These are phyloP conservation scores for Geotrichum bryndzae DNA, from an alignment of 1,139 yeast genomes.

Conservation along the genomic window DNA sequence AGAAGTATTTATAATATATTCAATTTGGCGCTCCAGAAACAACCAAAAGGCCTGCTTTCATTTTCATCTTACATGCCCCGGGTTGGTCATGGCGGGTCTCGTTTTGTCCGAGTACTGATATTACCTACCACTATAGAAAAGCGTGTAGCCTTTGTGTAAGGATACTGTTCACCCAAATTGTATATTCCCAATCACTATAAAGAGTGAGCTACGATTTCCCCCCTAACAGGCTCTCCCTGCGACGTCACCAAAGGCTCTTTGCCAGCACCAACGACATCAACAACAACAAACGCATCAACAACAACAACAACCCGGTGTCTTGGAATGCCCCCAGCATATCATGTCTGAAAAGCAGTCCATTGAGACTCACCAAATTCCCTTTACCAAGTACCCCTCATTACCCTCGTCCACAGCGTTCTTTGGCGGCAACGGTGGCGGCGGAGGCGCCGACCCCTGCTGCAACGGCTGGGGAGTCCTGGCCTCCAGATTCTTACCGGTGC, in stretches of 20 bases:
- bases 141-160: neutral
- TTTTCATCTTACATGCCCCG: no score
- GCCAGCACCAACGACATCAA: neutral
- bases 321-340: neutral
- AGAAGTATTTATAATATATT: no score
- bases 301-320: neutral
- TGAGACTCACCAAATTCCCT: neutral
- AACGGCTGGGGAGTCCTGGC: neutral
- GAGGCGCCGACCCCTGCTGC: neutral
- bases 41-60: no score
- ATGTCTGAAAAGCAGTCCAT: neutral
- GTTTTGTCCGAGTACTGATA: neutral
- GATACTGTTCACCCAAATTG: neutral
- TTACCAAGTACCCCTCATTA: neutral
- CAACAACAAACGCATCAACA: no score
- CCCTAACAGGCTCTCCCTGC: neutral
- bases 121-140: neutral
- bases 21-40: no score
- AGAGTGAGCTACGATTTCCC: neutral
- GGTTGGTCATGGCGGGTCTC: neutral
- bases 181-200: neutral
- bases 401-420: neutral
- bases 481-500: constrained; percentile 20
- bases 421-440: neutral
- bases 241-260: neutral